Base-by-base conservation (phyloP, 306 rosid species). In the Lablab purpureus region DNA sequence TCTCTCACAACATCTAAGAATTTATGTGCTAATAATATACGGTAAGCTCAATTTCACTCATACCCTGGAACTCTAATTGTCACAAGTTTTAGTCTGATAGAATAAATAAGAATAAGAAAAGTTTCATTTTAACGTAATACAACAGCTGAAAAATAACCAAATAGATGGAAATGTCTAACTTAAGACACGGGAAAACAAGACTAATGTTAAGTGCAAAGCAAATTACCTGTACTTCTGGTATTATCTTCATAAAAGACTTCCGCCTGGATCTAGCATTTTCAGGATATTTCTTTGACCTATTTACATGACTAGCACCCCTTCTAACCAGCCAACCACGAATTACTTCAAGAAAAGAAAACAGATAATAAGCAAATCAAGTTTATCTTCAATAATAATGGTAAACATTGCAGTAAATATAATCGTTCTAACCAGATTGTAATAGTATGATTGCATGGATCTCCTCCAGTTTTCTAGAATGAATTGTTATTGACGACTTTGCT, bases 311-410 rank as follows among this genome's bases (percentile, higher is more conserved):
- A 46, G 76, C 72, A 77, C 74, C 85, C 85, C 71, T 87, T 54
- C 96, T 89, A 81, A 76, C 91, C 78, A 89, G 76, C 82, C 90
- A 84, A 41, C 97, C 92, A 80, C 97, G 95, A 41, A 92, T 85
- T 62, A 79, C 94, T 90, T 81, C 85, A 76, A 46, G n/a, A 56
- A 73, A 76, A 56, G 43, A 49, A 54, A 68, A 71, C 32, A 43
- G 58, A 81, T 56, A 82, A 71, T 69, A 59, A 81, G 80, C 46
- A 79, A 87, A 76, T 74, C 43, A 71, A 17, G 73, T 54, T 67
- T 79, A 84, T 51, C 36, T 17, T 6, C 84, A 41, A 41, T n/a
- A 40, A 62, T 43, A 58, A 73, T 13, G 56, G 28, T 45, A 54
- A 55, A 21, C 58, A 19, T 14, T 34, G 51, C 73, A 46, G 66